Conservation (phyloP, 495 filamentous ascomycete species). For the Parmelia sp. region DNA sequence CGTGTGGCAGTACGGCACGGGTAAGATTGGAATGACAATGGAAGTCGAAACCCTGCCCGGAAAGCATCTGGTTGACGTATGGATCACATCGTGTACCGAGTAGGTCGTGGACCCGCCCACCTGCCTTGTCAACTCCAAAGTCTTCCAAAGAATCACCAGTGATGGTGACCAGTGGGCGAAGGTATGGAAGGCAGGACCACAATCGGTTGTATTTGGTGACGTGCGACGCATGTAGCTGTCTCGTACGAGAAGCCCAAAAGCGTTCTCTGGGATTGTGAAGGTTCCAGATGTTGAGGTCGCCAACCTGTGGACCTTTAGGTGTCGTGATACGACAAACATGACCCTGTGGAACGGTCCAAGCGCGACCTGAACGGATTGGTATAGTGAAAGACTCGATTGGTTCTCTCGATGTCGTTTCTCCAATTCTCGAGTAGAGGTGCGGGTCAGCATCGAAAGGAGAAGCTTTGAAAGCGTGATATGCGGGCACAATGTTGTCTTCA, state of each 20-base stretch:
- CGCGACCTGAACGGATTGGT: slow-evolving; percentile 53
- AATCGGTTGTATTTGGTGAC: slow-evolving; percentile 62
- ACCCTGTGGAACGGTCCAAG: slow-evolving; percentile 56
- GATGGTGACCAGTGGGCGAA: slow-evolving; percentile 68
- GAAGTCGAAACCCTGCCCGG: slow-evolving; percentile 63
- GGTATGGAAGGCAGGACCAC: slow-evolving; percentile 70
- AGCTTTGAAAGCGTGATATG: slow-evolving; percentile 41
- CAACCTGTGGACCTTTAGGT: slow-evolving; percentile 68
- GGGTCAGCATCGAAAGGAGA: slow-evolving; percentile 42
- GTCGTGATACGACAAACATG: slow-evolving; percentile 65
- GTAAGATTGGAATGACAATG: slow-evolving; percentile 79
- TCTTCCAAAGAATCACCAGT: slow-evolving; percentile 58
- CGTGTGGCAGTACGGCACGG: slow-evolving; percentile 60
- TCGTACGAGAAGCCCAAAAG: slow-evolving; percentile 73
- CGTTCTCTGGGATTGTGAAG: slow-evolving; percentile 66
- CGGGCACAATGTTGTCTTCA: slow-evolving; percentile 21
- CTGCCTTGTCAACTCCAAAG: slow-evolving; percentile 47
- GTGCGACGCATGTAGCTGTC: slow-evolving; percentile 70
- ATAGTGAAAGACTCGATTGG: slow-evolving; percentile 40
- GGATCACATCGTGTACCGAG: slow-evolving; percentile 73
- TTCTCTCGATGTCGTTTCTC: slow-evolving; percentile 32
- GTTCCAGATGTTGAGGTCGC: slow-evolving; percentile 78
- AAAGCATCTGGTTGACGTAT: slow-evolving; percentile 66
- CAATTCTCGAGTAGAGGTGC: slow-evolving; percentile 34
- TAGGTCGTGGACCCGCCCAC: slow-evolving; percentile 43